Evolutionary conservation across 441 rosid genomes (phyloP), one percentile per base, ranked within the genome.

Genomic region (Brassica hybrid): DNA sequence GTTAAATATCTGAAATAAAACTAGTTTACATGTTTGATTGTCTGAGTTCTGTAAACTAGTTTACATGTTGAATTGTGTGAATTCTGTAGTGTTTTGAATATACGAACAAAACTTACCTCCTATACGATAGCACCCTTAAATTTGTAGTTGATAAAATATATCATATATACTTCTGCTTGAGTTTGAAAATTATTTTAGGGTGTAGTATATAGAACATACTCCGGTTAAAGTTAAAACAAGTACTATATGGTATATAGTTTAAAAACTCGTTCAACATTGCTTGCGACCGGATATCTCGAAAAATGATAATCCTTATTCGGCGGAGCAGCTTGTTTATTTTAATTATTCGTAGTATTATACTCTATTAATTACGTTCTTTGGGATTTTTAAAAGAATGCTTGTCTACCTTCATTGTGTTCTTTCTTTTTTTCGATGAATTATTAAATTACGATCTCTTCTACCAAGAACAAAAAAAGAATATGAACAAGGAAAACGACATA

Each of bases 371-470:
- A 67, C 18, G 66, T 61, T 36, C 10, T 72, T 61, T 36, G 62
- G 50, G 71, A 67, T 52, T 67, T 78, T 78, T 16, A 78, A 52
- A 68, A 79, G 78, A 79, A 79, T 79, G 75, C 78, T 73, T 73
- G 78, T 77, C 77, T 2, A 67, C 67, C 36, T 67, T 48, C 65
- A 60, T 72, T 45, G 12, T 16, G 54, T 65, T 50, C 36, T 61
- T 21, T 61, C 50, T 52, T 13, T 9, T 45, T 58, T 45, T 18
- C 76, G 54, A 77, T 77, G 14, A 65, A 57, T 13, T 72, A 72
- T 58, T 72, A 52, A 72, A 78, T 50, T 73, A n/a, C 32, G 10
- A 73, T 73, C 23, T 0, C 82, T 63, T 63, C 6, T 54, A 69
- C 75, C 82, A 69, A 79, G 78, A 67, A 74, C 50, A 14, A 54